Evolutionary conservation across 257 asterid genomes (phyloP).

Genomic region (Ocimum tenuiflorum): DNA sequence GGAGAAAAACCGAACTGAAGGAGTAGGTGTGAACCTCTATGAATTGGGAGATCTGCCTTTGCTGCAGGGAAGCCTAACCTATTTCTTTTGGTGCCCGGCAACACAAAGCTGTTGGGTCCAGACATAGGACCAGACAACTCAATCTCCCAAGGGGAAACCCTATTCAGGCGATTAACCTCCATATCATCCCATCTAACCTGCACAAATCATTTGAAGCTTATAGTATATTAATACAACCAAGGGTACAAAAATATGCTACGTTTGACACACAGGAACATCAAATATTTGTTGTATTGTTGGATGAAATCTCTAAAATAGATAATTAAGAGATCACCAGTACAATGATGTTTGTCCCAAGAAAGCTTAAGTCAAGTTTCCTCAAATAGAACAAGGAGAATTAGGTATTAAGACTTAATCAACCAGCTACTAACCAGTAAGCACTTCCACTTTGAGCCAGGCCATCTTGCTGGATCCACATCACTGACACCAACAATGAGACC

Average conservation of each 20-base stretch:
- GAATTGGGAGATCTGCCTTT: conserved; percentile 45
- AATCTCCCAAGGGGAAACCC: conserved; percentile 99
- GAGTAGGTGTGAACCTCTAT: conserved; percentile 37
- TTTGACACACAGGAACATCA: not conserved
- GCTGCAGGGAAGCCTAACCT: conserved; percentile 53
- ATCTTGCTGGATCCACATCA: conserved; percentile 74
- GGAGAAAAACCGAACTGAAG: not conserved
- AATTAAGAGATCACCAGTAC: not conserved
- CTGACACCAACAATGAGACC: conserved; percentile 69
- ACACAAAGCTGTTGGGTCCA: conserved; percentile 49
- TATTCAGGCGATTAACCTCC: conserved; percentile 56
- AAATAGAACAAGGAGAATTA: not conserved
- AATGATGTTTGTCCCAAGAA: not conserved
- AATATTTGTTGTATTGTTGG: not conserved
- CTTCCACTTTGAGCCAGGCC: conserved; percentile 98
- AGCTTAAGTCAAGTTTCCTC: not conserved
- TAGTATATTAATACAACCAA: not conserved
- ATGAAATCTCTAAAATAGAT: not conserved
- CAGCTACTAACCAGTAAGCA: conserved; percentile 60
- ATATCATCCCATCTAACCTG: conserved; percentile 97
- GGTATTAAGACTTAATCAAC: not conserved
- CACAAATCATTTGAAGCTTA: conserved; percentile 12
- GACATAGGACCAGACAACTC: conserved; percentile 59
- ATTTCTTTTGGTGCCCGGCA: conserved; percentile 70
- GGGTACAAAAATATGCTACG: not conserved